phyloP scores from a whole-genome alignment of 2,329 filamentous ascomycete genomes.

The Cercospora janseana region DNA sequence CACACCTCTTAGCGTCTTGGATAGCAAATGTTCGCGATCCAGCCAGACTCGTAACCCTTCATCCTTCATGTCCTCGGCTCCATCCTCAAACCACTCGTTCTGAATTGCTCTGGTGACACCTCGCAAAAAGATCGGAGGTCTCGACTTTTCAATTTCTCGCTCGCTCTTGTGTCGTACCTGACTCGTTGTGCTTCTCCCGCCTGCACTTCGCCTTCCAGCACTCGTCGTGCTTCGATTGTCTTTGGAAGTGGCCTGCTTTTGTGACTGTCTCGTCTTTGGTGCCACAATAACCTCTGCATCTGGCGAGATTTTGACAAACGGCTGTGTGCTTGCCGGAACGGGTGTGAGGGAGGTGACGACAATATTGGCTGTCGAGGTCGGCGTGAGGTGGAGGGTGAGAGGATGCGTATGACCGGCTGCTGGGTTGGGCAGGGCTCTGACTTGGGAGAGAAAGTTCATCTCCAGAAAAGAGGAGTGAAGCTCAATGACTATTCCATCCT shows the following conservation, averaged over 20 bases:
- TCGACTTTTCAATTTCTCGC: slow-evolving; percentile 63
- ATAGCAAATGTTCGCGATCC: slow-evolving; percentile 71
- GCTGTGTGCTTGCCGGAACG: slow-evolving; percentile 61
- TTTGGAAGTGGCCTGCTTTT: slow-evolving; percentile 60
- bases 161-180: slow-evolving; percentile 61
- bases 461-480: slow-evolving; percentile 94
- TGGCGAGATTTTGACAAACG: slow-evolving; percentile 88
- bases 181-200: slow-evolving; percentile 69
- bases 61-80: slow-evolving; percentile 50
- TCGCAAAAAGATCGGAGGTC: slow-evolving; percentile 70
- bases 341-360: slow-evolving; percentile 81
- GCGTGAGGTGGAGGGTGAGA: slow-evolving; percentile 87
- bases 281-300: slow-evolving; percentile 97
- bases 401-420: slow-evolving; percentile 63
- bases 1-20: slow-evolving; percentile 70
- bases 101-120: slow-evolving; percentile 71
- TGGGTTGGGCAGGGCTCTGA: slow-evolving; percentile 89
- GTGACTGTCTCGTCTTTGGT: slow-evolving; percentile 71
- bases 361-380: slow-evolving; percentile 92
- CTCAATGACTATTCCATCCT: slow-evolving; percentile 67
- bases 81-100: slow-evolving; percentile 70
- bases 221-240: slow-evolving; percentile 79
- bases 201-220: slow-evolving; percentile 70
- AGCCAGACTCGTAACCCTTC: slow-evolving; percentile 75
- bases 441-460: slow-evolving; percentile 87